These are phyloP conservation scores for Talaromyces atroroseus DNA, from an alignment of 2,329 filamentous ascomycete species.

Conservation along the genomic window DNA sequence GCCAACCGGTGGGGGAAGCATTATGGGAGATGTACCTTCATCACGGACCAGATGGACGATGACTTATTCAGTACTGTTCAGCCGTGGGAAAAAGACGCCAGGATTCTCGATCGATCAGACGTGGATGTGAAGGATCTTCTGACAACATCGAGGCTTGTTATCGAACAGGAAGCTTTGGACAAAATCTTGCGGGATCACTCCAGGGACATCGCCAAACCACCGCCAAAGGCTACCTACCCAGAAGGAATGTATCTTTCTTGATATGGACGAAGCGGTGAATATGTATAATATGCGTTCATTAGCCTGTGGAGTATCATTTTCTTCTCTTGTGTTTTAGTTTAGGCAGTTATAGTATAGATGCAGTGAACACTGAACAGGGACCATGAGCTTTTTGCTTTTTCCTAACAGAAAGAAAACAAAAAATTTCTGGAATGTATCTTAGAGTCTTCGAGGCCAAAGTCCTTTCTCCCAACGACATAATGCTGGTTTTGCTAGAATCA, in stretches of 20 bases:
- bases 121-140: constrained; percentile 95
- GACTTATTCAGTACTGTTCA: constrained; percentile 64
- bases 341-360: constrained; percentile 1
- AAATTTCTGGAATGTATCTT: no score
- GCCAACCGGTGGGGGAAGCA: constrained; percentile 64
- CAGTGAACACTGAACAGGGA: no score
- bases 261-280: constrained; percentile 1
- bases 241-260: constrained; percentile 9
- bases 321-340: constrained; percentile 14
- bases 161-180: constrained; percentile 76
- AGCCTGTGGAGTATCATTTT: background rate
- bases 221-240: constrained; percentile 26
- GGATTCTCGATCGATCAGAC: constrained; percentile 64
- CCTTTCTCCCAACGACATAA: background rate
- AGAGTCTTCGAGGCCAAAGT: no score
- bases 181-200: constrained; percentile 65
- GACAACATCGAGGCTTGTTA: constrained; percentile 75
- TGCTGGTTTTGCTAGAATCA: background rate
- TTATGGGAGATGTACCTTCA: constrained; percentile 67
- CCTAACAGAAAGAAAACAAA: no score
- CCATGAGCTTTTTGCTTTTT: background rate
- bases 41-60: constrained; percentile 58
- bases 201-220: constrained; percentile 32
- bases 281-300: constrained; percentile 7
- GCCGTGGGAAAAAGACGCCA: constrained; percentile 60